phyloP scores from a whole-genome alignment of 257 asterid genomes.

The Mentha longifolia region DNA sequence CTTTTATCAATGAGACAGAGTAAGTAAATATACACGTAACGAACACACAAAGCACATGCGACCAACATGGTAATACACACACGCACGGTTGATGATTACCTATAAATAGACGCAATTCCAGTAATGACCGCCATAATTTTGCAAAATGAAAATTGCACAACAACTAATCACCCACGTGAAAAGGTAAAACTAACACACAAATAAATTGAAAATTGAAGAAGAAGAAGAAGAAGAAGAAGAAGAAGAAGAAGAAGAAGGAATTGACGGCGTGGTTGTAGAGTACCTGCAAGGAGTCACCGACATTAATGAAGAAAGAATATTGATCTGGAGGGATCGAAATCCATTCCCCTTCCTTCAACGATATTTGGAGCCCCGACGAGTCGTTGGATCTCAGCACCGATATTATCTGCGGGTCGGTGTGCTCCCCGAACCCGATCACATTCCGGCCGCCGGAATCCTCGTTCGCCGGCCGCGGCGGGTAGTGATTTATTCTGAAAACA shows the following conservation, averaged over 20 bases:
- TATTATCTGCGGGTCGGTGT: slow-evolving; percentile 89
- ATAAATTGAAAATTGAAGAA: no score
- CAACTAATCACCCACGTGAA: slow-evolving; percentile 15
- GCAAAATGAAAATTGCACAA: neutral
- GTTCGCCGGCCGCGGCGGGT: slow-evolving; percentile 71
- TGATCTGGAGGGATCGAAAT: slow-evolving; percentile 78
- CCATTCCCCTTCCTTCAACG: slow-evolving; percentile 68
- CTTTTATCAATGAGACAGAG: no score
- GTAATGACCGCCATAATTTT: neutral
- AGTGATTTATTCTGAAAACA: slow-evolving; percentile 64
- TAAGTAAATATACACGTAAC: no score
- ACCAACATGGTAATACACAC: neutral
- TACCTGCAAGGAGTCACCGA: slow-evolving; percentile 91
- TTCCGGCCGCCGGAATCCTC: slow-evolving; percentile 33
- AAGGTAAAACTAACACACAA: no score
- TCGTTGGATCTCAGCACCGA: slow-evolving; percentile 82
- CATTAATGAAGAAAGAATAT: slow-evolving; percentile 73
- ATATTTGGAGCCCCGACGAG: slow-evolving; percentile 73
- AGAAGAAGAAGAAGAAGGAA: neutral
- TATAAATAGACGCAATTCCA: neutral
- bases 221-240: no score
- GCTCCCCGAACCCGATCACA: slow-evolving; percentile 77
- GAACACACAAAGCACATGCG: neutral
- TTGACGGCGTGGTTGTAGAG: slow-evolving; percentile 37
- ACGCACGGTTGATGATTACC: slow-evolving; percentile 3